Base-by-base conservation (phyloP, 2,329 filamentous ascomycete genomes). In the Alternaria alternata region DNA sequence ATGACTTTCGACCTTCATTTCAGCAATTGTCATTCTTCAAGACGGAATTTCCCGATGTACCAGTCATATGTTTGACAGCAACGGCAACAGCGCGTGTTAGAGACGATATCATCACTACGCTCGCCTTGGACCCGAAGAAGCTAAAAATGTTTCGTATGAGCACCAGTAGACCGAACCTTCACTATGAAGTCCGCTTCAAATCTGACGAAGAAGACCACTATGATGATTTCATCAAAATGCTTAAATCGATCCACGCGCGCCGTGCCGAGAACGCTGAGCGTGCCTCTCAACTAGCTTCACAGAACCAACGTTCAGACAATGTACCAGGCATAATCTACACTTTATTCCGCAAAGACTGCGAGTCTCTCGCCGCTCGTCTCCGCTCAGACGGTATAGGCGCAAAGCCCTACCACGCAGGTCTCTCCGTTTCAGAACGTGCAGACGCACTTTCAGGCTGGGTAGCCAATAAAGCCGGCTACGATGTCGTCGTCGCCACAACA, bases 1-100 rank as follows among this genome's bases (percentile, higher is more conserved):
- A 98, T 76, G 94, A 98, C 78, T 98, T 98, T 75, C 90, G 94
- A n/a, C 91, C 90, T 36, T 91, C 93, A 58, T 98, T 97, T 79
- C 93, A 95, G 74, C 87, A 90, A 20, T 85, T 98, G 7, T 89
- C 87, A 2, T 97, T 92, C 88, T 95, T 98, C 81, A 90, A 91
- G 68, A 85, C 88, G 49, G 88, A 88, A 6, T 93, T 95, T 66
- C 92, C 93, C 0, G 86, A 91, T 57, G 92, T 97, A 0, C 94
- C 94, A 5, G 91, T 98, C 63, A 97, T 95, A 78, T 96, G 93
- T 64, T 86, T 97, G 14, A 98, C 94, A 0, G 94, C 94, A 0
- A 98, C 94, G 0, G 94, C 94, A 12, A 97, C 95, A 24, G 82
- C 85, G 0, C 87, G 87, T 59, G 93, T 97, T 16, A 87, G 93